Base-by-base conservation (phyloP, 352 stramenopile genomes). In the Pythium myriotylum region DNA sequence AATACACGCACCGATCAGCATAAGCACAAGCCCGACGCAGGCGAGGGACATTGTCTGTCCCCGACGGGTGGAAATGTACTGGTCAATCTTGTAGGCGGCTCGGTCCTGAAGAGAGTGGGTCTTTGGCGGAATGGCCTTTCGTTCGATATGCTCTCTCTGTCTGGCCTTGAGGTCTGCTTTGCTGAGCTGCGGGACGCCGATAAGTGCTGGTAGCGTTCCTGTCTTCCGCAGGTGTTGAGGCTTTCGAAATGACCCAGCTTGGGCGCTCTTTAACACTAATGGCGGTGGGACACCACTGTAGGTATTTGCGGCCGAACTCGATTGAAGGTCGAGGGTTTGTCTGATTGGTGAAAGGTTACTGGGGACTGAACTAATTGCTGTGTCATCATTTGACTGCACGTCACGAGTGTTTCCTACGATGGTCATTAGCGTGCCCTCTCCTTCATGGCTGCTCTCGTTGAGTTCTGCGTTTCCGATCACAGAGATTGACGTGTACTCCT, bases 1-100 rank as follows among this genome's bases (percentile, higher is more conserved):
- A 1, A 88, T 60, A 16, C 73, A 73, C 0, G 75, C 79, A 3
- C 75, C 71, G 26, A 80, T 9, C 10, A 70, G 50, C 32, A 86
- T 82, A 1, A 92, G 24, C 8, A 79, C 37, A 3, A 87, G 12
- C 1, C 81, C 83, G 0, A 86, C 32, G 13, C 74, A 35, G 7
- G 77, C 67, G 0, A 92, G 54, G 7, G 77, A 72, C 0, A 74
- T 60, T 4, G 71, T 86, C 64, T 92, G 81, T 17, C 83, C 83
- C 24, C 17, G 63, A 17, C 73, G 72, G 2, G 77, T 89, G 27
- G 80, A 88, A 26, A 90, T 89, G 53, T 89, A 88, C 29, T 75
- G 63, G 56, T 92, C 80, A 19, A 91, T 51, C 27, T 64, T 62
- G 51, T 92, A 92, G 13, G 68, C 67, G 12, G 73, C 43, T 41